These are phyloP conservation scores for Pythium phragmiticola DNA, from an alignment of 352 stramenopile species.

Conservation along the genomic window DNA sequence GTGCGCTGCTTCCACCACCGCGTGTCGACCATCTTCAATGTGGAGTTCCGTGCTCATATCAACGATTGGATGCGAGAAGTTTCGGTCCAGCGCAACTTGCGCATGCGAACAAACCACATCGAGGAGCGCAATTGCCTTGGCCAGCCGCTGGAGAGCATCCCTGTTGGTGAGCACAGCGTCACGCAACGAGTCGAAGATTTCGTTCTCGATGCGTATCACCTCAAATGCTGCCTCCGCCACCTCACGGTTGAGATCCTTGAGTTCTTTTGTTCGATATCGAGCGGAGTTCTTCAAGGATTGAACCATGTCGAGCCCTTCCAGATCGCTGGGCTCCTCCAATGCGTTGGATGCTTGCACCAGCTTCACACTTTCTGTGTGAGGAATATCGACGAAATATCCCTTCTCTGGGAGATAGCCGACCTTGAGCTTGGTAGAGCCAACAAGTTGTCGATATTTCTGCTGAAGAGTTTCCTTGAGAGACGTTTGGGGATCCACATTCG, in stretches of 20 bases:
- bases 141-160: constrained; percentile 42
- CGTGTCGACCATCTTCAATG: constrained; percentile 64
- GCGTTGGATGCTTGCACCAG: constrained; percentile 27
- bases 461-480: constrained; percentile 47
- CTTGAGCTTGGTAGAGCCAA: constrained; percentile 55
- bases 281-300: constrained; percentile 71
- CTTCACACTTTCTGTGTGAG: constrained; percentile 56
- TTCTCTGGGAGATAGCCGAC: constrained; percentile 62
- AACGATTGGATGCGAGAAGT: constrained; percentile 58
- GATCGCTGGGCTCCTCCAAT: constrained; percentile 6
- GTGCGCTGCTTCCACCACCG: constrained; percentile 66
- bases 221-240: constrained; percentile 55
- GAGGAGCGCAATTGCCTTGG: constrained; percentile 48
- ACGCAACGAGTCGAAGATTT: constrained; percentile 53
- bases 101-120: constrained; percentile 68
- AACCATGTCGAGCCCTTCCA: constrained; percentile 46
- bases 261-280: constrained; percentile 63
- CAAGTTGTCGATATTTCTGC: constrained; percentile 51
- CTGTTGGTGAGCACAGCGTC: constrained; percentile 34
- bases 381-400: constrained; percentile 66
- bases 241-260: constrained; percentile 60
- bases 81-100: constrained; percentile 60
- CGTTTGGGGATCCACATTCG: constrained; percentile 42
- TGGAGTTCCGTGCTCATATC: constrained; percentile 58
- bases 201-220: constrained; percentile 48